Evolutionary conservation across 2,329 filamentous ascomycete genomes (phyloP), one percentile per base, ranked within the genome.

Genomic region (Colletotrichum liaoningense): DNA sequence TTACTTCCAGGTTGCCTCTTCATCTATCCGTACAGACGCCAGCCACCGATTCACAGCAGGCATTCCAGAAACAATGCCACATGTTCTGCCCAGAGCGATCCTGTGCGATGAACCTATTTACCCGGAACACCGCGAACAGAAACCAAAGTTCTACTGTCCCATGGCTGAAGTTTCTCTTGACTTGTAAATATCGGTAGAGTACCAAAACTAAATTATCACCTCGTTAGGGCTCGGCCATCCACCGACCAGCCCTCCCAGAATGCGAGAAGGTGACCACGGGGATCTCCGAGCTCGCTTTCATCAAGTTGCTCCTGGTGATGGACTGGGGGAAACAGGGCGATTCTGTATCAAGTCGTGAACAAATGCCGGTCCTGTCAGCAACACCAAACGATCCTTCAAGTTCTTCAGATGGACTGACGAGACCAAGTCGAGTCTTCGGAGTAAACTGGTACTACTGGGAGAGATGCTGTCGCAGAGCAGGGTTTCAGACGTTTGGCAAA

Each of bases 401-500:
- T 49, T 33, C 14, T 54, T 58, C 22, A 12, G 22, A 49, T 55
- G 28, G 28, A n/a, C n/a, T 28, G 26, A 58, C 16, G 16, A 58
- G 28, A 33, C 55, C 14, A 35, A 22, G 38, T 14, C 54, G 19
- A 38, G 12, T 19, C 22, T 42, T 26, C 19, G 14, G n/a, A 46
- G 52, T n/a, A 12, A 55, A 65, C 38, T 26, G 54, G n/a, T 24
- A 28, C 24, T 16, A 42, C 38, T 38, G 24, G 52, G 60, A 65
- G 54, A 33, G 63, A 52, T 30, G 63, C 63, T 70, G 68, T 70
- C 63, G 59, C 68, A 60, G 55, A 52, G 62, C 62, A 70, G 57
- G 55, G 68, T 70, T 70, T 70, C 68, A 70, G 68, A 67, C 19
- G 63, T 67, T 67, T 70, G 55, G 63, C 55, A 67, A 70, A 66